Percentiles rank a stretch among this genome's conserved stretches.
phyloP scores from a whole-genome alignment of 768 basidiomycete genomes.

The Leccinum incarnatum region DNA sequence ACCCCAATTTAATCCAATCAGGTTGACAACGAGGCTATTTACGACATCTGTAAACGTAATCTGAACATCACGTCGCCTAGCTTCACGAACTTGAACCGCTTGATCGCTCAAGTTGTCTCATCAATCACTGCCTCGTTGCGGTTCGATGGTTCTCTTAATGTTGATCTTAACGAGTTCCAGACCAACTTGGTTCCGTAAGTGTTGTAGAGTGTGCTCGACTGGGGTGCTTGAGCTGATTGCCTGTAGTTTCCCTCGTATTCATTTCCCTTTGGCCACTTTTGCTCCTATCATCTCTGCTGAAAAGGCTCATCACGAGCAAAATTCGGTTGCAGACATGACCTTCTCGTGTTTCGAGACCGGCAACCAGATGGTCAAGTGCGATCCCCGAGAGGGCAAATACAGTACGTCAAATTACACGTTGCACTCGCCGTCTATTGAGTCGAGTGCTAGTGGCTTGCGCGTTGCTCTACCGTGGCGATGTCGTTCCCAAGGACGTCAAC shows the following conservation, averaged over 20 bases:
- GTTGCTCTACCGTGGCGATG: slow-evolving; percentile 71
- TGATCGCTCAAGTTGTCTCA: slow-evolving; percentile 98
- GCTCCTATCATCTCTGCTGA: slow-evolving; percentile 93
- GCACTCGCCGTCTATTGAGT: not conserved
- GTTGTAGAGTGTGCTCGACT: not conserved
- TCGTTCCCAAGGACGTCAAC: slow-evolving; percentile 77
- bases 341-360: slow-evolving; percentile 81
- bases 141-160: slow-evolving; percentile 63
- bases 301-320: slow-evolving; percentile 95
- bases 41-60: slow-evolving; percentile 84
- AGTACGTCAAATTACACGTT: slow-evolving; percentile 36
- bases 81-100: slow-evolving; percentile 91
- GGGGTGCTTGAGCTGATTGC: not conserved
- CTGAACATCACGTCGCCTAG: slow-evolving; percentile 83
- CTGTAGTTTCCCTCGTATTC: slow-evolving; percentile 90
- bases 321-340: slow-evolving; percentile 98
- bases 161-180: slow-evolving; percentile 95
- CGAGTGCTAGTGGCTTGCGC: slow-evolving; percentile 57
- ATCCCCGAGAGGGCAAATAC: slow-evolving; percentile 78
- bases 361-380: slow-evolving; percentile 81
- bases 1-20: slow-evolving; percentile 21
- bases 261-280: slow-evolving; percentile 97
- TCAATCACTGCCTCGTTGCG: slow-evolving; percentile 90
- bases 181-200: slow-evolving; percentile 96
- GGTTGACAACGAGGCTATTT: slow-evolving; percentile 84